Base-by-base conservation (phyloP, 495 filamentous ascomycete species). In the Penicillium ochrochloron region DNA sequence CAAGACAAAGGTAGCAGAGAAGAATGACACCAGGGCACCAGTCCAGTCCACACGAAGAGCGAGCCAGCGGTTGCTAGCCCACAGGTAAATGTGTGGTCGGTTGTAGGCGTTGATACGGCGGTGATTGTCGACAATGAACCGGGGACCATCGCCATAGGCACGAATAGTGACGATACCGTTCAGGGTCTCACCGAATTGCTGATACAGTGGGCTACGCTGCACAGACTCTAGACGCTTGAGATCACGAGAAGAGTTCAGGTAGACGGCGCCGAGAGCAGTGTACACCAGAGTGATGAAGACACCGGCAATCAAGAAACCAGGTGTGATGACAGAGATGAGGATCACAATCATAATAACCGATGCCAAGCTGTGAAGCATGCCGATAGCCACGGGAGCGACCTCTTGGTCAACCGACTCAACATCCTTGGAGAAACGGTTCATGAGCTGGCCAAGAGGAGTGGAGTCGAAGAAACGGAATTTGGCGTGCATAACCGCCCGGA, bases 351-450 rank as follows among this genome's bases (percentile, higher is more conserved):
- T 94, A 60, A 97, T 70, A 35, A 99, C 92, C 5, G 88, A 89
- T 6, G 85, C 88, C 33, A 92, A 66, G 70, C 90, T 86, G 63
- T 82, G 79, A 39, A 92, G 81, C 72, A 90, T 86, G 25, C 90
- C 89, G 56, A 92, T 91, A 23, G 96, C 93, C 59, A 97, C 87
- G 21, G 94, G 91, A 1, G 95, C 93, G 60, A 98, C 90, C 73
- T 98, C 95, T 75, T 99, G 96, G 65, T 99, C 96, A 62, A 99
- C 82, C 6, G 93, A 88, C 73, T 99, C 95, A 29, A 98, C 83
- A 75, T 98, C 96, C 75, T 97, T 98, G 65, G 94, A 97, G 76
- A 99, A 99, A 41, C 96, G 85, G 75, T 99, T 99, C 91, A 98
- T 98, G 66, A 99, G 84, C 75, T 97, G 95, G 14, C 96, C 96